These are phyloP conservation scores for Elaeis guineensis DNA, from an alignment of 176 grass and related monocot genomes.

Conservation along the genomic window DNA sequence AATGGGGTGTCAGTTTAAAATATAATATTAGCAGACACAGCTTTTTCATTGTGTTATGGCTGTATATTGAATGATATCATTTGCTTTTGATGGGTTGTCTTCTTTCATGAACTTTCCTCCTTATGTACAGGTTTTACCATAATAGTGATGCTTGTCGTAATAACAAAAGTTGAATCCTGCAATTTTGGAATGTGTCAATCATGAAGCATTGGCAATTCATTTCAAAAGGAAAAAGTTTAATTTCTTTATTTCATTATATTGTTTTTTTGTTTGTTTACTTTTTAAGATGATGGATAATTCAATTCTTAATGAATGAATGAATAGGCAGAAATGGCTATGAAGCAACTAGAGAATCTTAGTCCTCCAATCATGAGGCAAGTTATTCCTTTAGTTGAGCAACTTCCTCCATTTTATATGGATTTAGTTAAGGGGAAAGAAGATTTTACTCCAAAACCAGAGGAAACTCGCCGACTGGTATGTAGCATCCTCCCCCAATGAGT, in stretches of 20 bases:
- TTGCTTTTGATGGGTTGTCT: too few species aligned
- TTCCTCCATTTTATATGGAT: constrained; percentile 91
- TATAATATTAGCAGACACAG: too few species aligned
- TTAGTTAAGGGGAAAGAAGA: constrained; percentile 92
- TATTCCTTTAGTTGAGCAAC: constrained; percentile 86
- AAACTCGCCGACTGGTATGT: constrained; percentile 70
- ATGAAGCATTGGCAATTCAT: too few species aligned
- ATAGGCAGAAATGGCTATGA: constrained; percentile 91
- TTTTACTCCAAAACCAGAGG: constrained; percentile 88
- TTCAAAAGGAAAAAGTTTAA: too few species aligned
- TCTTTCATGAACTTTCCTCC: too few species aligned
- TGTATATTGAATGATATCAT: too few species aligned
- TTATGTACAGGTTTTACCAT: too few species aligned
- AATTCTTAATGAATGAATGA: constrained; percentile 1
- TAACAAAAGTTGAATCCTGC: too few species aligned
- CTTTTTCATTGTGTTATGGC: too few species aligned
- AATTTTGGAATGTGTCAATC: too few species aligned
- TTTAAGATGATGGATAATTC: constrained; percentile 8
- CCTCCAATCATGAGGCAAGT: constrained; percentile 89
- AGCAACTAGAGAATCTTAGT: constrained; percentile 80
- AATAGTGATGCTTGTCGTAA: too few species aligned
- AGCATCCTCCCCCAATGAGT: background rate
- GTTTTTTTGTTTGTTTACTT: background rate
- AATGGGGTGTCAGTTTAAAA: too few species aligned
- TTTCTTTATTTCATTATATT: background rate